These are phyloP conservation scores for Penicillium hordei DNA, from an alignment of 2,329 filamentous ascomycete genomes.

Conservation along the genomic window DNA sequence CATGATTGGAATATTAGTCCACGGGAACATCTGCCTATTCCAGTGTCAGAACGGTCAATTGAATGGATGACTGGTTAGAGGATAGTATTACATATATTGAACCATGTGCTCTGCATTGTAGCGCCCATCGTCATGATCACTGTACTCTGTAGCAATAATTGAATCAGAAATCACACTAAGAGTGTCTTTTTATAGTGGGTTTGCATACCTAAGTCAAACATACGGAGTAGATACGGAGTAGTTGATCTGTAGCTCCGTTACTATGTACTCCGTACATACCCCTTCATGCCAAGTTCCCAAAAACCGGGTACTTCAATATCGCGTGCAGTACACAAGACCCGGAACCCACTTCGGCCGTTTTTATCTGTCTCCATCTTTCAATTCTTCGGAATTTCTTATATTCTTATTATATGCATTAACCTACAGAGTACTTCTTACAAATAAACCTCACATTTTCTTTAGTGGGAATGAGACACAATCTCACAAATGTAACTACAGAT, in stretches of 20 bases:
- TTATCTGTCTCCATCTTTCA: neutral
- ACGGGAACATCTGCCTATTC: constrained; percentile 15
- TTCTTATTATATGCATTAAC: neutral
- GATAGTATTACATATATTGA: constrained; percentile 9
- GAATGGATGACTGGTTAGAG: constrained; percentile 11
- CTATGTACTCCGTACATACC: neutral
- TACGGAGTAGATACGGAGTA: neutral
- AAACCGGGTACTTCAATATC: constrained; percentile 1
- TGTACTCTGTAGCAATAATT: constrained; percentile 2
- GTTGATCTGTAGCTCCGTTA: neutral
- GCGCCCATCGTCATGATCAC: too few relatives aligned
- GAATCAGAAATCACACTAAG: neutral
- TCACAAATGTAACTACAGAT: neutral
- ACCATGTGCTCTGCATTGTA: constrained; percentile 10
- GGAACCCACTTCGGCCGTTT: constrained; percentile 2
- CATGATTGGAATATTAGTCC: constrained; percentile 25
- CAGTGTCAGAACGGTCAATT: neutral
- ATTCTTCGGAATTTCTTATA: neutral
- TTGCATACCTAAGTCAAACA: neutral
- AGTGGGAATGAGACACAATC: neutral
- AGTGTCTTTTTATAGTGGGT: neutral
- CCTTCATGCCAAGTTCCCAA: neutral
- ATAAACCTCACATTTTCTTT: neutral
- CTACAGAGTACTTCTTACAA: neutral
- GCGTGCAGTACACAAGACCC: constrained; percentile 7